phyloP scores from a whole-genome alignment of 1,284 basidiomycete genomes.

The Phylloporus sp. region DNA sequence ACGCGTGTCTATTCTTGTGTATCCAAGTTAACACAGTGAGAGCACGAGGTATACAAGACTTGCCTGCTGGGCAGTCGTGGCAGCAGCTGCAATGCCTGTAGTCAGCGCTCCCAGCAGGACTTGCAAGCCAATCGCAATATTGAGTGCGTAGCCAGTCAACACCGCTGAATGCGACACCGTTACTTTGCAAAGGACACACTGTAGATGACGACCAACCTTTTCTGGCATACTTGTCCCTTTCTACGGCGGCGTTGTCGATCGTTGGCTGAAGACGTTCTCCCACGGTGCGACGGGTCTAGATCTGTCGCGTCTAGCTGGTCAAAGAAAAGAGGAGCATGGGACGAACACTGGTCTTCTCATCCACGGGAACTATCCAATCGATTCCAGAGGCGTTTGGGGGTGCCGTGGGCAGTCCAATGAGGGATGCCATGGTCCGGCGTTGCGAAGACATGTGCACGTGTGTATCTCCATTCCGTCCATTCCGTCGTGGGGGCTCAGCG shows the following conservation, averaged over 20 bases:
- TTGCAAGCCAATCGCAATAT: conserved; percentile 62
- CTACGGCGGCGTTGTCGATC: conserved; percentile 47
- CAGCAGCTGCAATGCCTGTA: conserved; percentile 66
- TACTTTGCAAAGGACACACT: background rate
- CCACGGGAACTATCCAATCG: conserved; percentile 41
- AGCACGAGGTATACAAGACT: conserved; percentile 9
- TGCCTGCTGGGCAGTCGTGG: conserved; percentile 47
- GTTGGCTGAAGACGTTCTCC: conserved; percentile 56
- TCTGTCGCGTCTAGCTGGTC: no score
- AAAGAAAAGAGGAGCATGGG: background rate
- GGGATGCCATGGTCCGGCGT: conserved; percentile 12
- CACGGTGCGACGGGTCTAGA: conserved; percentile 44
- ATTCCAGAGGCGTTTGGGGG: conserved; percentile 20
- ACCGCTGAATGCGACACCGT: conserved; percentile 45
- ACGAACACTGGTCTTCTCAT: conserved; percentile 28
- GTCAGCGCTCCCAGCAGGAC: conserved; percentile 73
- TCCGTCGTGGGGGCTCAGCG: conserved; percentile 2
- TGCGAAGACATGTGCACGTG: conserved; percentile 18
- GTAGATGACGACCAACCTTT: conserved; percentile 43
- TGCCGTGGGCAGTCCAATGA: background rate
- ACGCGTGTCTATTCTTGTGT: conserved; percentile 30
- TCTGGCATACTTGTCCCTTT: conserved; percentile 50
- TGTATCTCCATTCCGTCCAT: conserved; percentile 28
- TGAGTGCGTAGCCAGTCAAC: conserved; percentile 59
- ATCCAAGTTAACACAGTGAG: background rate